Conservation (phyloP, 306 rosid genomes). For the Trichosanthes cucumerina region DNA sequence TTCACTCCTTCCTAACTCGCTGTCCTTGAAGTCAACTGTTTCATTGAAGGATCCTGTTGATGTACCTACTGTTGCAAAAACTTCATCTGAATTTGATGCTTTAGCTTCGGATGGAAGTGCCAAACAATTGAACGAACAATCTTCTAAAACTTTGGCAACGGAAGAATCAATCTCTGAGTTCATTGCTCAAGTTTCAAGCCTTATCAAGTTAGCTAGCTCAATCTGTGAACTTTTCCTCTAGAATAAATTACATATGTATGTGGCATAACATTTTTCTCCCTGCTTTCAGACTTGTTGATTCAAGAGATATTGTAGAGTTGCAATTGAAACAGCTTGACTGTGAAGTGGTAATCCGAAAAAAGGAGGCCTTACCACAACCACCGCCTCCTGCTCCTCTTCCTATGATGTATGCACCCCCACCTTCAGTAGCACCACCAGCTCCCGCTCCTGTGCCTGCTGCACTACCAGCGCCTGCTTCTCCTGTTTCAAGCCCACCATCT, state of each 20-base stretch:
- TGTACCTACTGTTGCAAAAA: constrained; percentile 30
- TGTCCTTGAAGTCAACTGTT: constrained; percentile 31
- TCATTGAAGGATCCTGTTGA: constrained; percentile 48
- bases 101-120: constrained; percentile 18
- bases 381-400: constrained; percentile 33
- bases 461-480: constrained; percentile 12
- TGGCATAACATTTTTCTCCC: constrained; percentile 11
- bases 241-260: not conserved
- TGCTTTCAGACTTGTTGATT: constrained; percentile 66
- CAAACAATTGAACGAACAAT: constrained; percentile 17
- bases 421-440: constrained; percentile 7
- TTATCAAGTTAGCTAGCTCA: constrained; percentile 45
- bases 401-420: constrained; percentile 23
- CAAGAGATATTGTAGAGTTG: constrained; percentile 73
- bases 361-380: constrained; percentile 57
- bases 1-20: constrained; percentile 18
- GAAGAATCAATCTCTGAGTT: constrained; percentile 55
- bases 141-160: constrained; percentile 37
- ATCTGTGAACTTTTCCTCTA: not conserved
- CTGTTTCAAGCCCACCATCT: constrained; percentile 24
- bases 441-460: constrained; percentile 18
- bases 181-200: constrained; percentile 60
- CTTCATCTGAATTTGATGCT: constrained; percentile 27
- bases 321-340: constrained; percentile 56
- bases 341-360: constrained; percentile 59